Conservation (phyloP, 2,329 filamentous ascomycete genomes). For the Zymoseptoria pseudotritici region DNA sequence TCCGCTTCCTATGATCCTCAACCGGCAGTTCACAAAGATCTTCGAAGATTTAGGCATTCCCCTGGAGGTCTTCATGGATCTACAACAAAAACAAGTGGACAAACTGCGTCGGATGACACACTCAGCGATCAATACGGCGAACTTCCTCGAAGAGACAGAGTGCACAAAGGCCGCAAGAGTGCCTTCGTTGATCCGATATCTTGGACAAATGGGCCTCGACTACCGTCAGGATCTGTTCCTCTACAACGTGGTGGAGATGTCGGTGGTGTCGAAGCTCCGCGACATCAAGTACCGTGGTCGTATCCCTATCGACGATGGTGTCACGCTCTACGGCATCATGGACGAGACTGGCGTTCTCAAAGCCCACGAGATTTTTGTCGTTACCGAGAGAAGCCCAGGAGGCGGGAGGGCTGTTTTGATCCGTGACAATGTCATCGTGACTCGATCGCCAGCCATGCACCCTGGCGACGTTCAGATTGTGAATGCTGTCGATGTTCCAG, state of each 20-base stretch:
- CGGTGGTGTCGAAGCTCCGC: conserved; percentile 62
- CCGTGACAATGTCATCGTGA: conserved; percentile 52
- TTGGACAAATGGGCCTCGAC: conserved; percentile 53
- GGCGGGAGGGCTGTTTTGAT: conserved; percentile 26
- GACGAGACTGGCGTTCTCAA: conserved; percentile 66
- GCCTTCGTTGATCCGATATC: conserved; percentile 53
- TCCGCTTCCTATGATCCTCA: conserved; percentile 63
- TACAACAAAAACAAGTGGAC: conserved; percentile 58
- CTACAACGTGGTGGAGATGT: conserved; percentile 60
- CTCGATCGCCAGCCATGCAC: conserved; percentile 72
- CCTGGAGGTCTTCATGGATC: conserved; percentile 51
- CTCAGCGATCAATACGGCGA: conserved; percentile 54
- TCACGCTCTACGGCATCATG: conserved; percentile 76
- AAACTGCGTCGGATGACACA: conserved; percentile 53
- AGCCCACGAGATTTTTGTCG: conserved; percentile 62
- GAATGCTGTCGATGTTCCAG: conserved; percentile 51
- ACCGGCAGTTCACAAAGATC: conserved; percentile 78
- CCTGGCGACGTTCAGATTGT: conserved; percentile 71
- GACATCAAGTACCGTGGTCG: conserved; percentile 71
- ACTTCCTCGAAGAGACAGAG: conserved; percentile 56
- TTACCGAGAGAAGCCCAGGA: conserved; percentile 40
- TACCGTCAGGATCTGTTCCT: conserved; percentile 65
- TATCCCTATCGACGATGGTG: conserved; percentile 62
- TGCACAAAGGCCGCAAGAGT: conserved; percentile 56
- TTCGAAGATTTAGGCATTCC: conserved; percentile 67